phyloP scores from a whole-genome alignment of 139 green algal genomes.

The Auxenochlorella pyrenoidosa region DNA sequence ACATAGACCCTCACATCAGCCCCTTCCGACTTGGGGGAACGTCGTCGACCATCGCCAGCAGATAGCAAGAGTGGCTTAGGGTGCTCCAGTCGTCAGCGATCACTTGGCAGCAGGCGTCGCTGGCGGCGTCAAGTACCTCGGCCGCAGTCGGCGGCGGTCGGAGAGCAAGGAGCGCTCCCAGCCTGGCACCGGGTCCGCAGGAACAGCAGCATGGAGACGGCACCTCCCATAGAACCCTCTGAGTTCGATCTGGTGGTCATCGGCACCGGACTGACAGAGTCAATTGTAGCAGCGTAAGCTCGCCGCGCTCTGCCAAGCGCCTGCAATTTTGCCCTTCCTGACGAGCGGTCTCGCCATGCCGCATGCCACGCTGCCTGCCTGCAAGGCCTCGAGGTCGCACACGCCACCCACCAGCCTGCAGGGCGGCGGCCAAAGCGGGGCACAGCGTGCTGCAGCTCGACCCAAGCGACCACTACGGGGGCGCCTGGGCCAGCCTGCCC shows the following conservation, averaged over 20 bases:
- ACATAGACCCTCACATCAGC: too few relatives aligned
- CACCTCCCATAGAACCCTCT: conserved; percentile 53
- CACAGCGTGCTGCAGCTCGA: conserved; percentile 89
- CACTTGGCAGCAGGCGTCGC: too few relatives aligned
- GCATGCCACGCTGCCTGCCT: background rate
- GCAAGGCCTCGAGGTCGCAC: background rate
- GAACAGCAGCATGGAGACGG: background rate
- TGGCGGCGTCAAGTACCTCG: background rate
- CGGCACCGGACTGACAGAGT: conserved; percentile 68
- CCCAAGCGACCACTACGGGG: conserved; percentile 74
- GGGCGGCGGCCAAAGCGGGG: conserved; percentile 68
- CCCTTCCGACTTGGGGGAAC: too few relatives aligned
- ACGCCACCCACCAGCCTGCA: conserved; percentile 32
- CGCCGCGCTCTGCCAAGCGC: background rate
- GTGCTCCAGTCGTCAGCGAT: too few relatives aligned
- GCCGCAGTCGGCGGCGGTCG: background rate
- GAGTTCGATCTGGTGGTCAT: conserved; percentile 70
- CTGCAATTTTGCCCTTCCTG: background rate
- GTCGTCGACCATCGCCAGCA: too few relatives aligned
- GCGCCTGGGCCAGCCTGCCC: conserved; percentile 66
- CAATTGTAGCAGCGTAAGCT: conserved; percentile 68
- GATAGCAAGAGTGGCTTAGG: too few relatives aligned
- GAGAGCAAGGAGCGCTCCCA: too few relatives aligned
- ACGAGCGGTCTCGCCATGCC: too few relatives aligned
- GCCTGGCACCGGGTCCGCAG: background rate